Evolutionary conservation across 2,329 filamentous ascomycete species (phyloP), one percentile per base, ranked within the genome.

Genomic region (Chrysosporium queenslandicum): DNA sequence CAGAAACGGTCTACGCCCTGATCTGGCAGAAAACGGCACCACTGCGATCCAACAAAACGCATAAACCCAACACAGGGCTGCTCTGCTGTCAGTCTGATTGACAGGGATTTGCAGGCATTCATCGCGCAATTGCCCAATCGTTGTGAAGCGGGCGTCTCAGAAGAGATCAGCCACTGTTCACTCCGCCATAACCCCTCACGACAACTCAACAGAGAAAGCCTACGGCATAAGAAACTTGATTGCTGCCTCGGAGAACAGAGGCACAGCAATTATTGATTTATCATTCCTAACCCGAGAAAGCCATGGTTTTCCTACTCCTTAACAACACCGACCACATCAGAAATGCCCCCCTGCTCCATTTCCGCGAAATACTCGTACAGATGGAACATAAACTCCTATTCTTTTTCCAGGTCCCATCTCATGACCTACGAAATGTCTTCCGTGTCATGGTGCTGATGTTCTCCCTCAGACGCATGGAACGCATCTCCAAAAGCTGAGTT

Each of bases 401-500:
- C 25, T 25, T 14, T 34, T 41, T 12, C 23, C 43, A 23, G 1
- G n/a, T 40, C 34, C 16, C 21, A 39, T 46, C 11, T 8, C 8
- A 9, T n/a, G 21, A 12, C 20, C 56, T 58, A 71, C 27, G 68
- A 63, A 59, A 71, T 70, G 18, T 71, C 68, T 46, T 71, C 68
- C 3, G 64, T 62, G 42, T 71, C 68, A 37, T 63, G 67, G 18
- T 56, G 62, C 55, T 71, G 65, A 55, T 67, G 62, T 52, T 72
- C 68, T 53, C 71, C 69, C 56, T 77, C 74, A 43, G 75, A 74
- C 14, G 73, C 74, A 57, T 89, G 85, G 68, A 91, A 87, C 0
- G 87, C 87, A 60, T 92, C 86, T 2, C 86, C 87, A 70, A 92
- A 92, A 1, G 86, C 87, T 32, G 83, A 87, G 62, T 89, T 85